A percentile compares a stretch with the other conserved stretches of the same genome.
Evolutionary conservation across 2,329 filamentous ascomycete species (phyloP).

Genomic region (Mariannaea elegans): DNA sequence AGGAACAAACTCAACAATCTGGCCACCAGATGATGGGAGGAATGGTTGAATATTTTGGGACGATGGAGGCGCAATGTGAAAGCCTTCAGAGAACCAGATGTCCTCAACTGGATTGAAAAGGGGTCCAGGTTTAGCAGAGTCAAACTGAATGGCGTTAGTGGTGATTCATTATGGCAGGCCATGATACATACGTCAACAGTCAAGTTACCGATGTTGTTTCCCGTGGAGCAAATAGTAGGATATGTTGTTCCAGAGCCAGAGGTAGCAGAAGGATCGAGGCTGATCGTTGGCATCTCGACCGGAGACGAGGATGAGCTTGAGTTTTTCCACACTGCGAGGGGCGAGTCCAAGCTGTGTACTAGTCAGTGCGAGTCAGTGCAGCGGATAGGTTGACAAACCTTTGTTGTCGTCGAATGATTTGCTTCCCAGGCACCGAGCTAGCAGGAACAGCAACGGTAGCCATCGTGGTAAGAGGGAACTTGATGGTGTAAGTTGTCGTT

Average conservation of each 20-base stretch:
- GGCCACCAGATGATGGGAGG: constrained; percentile 50
- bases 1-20: constrained; percentile 52
- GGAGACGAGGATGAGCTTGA: constrained; percentile 37
- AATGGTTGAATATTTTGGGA: constrained; percentile 45
- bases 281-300: constrained; percentile 11
- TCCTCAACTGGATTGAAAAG: constrained; percentile 51
- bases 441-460: constrained; percentile 43
- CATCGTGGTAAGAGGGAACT: constrained; percentile 51
- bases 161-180: background rate
- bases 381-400: constrained; percentile 32
- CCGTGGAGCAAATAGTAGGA: constrained; percentile 40
- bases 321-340: constrained; percentile 42
- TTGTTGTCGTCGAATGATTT: constrained; percentile 41
- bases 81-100: constrained; percentile 54
- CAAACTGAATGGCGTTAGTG: constrained; percentile 46
- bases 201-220: constrained; percentile 48
- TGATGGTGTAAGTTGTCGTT: constrained; percentile 52
- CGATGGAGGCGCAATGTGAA: constrained; percentile 49
- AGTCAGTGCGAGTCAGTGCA: constrained; percentile 16
- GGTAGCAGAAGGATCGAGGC: constrained; percentile 13
- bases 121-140: constrained; percentile 46
- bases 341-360: constrained; percentile 27
- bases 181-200: constrained; percentile 49
- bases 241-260: constrained; percentile 12
- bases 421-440: constrained; percentile 25